Evolutionary conservation across 495 filamentous ascomycete species (phyloP), one percentile per base, ranked within the genome.

Genomic region (Penicillium simplicissimum): DNA sequence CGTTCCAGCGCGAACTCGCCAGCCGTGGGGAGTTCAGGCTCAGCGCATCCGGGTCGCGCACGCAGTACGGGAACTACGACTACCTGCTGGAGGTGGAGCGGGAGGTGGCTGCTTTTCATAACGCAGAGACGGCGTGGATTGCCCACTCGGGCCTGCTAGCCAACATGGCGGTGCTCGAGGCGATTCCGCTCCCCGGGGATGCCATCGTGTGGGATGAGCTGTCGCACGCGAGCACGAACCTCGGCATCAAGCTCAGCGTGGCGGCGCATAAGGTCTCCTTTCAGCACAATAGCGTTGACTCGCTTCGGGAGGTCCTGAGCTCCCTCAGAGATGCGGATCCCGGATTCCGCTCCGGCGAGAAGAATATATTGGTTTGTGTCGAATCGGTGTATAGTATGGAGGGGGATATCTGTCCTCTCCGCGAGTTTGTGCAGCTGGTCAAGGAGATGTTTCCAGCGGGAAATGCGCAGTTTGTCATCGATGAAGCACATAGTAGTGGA

Each of bases 101-200:
- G 0, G 72, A 74, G 8, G 83, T 90, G 52, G 85, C 88, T 4
- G 42, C 58, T 0, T 88, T 89, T 63, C 86, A 90, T 59, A 58
- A 73, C 11, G 85, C 85, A 0, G 69, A 75, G 13, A 68, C 81
- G 1, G 88, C 77, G 0, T 67, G 90, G 42, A 73, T 92, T 5
- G 87, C 87, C 68, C 85, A 84, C 64, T 89, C 87, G 8, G 88
- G 87, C 5, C 88, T 80, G 68, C 86, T 90, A 59, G 88, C 87
- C 3, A 90, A 90, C 66, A 72, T 80, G 0, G 88, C 83, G 0
- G 69, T 92, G 8, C 87, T 86, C 59, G 69, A 78, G 11, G 83
- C 79, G 54, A 71, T 90, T 10, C 85, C 88, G 17, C 85, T 85
- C 55, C 70, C 69, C 0, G 85, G 82, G 11, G 89, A 92, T 72